Evolutionary conservation across 441 rosid species (phyloP).

Genomic region (Breynia disticha): DNA sequence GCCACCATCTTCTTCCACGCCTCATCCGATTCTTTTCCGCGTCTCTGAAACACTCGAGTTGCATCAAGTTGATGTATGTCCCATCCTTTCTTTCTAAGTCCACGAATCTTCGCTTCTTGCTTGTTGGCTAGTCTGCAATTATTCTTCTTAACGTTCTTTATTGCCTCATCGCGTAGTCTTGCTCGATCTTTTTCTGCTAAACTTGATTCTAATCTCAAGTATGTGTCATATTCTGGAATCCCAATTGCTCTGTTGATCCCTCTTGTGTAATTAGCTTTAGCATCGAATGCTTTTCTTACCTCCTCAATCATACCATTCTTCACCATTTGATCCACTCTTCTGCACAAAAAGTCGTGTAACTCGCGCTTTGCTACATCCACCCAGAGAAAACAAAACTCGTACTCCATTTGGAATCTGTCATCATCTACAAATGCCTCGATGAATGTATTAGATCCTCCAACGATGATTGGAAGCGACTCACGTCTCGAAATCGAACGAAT

Average conservation of each 20-base stretch:
- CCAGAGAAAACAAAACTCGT: slow-evolving; percentile 49
- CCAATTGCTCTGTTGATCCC: slow-evolving; percentile 65
- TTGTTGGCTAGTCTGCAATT: slow-evolving; percentile 42
- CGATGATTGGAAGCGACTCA: slow-evolving; percentile 42
- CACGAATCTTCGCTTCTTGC: slow-evolving; percentile 50
- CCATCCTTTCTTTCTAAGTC: slow-evolving; percentile 54
- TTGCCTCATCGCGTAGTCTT: slow-evolving; percentile 31
- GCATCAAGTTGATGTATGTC: slow-evolving; percentile 53
- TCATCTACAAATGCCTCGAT: slow-evolving; percentile 41
- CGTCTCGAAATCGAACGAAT: slow-evolving; percentile 28
- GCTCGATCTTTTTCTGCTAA: slow-evolving; percentile 18
- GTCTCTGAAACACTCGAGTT: slow-evolving; percentile 36
- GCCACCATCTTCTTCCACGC: slow-evolving; percentile 53
- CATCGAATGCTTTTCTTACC: slow-evolving; percentile 30
- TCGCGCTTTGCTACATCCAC: slow-evolving; percentile 38
- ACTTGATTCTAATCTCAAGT: slow-evolving; percentile 34
- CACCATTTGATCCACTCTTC: slow-evolving; percentile 38
- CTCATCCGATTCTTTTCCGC: slow-evolving; percentile 38
- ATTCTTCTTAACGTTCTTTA: slow-evolving; percentile 43
- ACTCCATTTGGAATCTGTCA: slow-evolving; percentile 22
- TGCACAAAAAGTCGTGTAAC: slow-evolving; percentile 24
- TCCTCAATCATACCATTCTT: slow-evolving; percentile 41
- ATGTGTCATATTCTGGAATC: slow-evolving; percentile 51
- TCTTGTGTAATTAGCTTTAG: slow-evolving; percentile 30
- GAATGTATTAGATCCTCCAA: slow-evolving; percentile 58